Percentiles rank a stretch among this genome's conserved stretches.
phyloP scores from a whole-genome alignment of 768 basidiomycete genomes.

The Mycena kentingensis region DNA sequence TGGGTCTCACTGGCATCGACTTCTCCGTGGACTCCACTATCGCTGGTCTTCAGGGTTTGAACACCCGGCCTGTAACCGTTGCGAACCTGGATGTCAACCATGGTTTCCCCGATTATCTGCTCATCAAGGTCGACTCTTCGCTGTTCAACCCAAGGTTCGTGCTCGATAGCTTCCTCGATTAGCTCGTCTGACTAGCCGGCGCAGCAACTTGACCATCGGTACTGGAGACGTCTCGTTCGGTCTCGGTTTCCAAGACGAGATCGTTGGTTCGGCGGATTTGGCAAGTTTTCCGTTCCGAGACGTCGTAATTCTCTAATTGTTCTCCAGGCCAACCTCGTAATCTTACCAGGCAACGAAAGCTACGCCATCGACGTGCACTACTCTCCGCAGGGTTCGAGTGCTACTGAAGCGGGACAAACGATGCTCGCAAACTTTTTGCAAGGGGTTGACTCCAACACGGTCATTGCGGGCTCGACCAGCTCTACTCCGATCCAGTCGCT shows the following conservation, averaged over 20 bases:
- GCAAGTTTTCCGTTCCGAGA: constrained; percentile 31
- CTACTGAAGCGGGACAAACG: constrained; percentile 51
- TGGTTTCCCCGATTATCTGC: constrained; percentile 65
- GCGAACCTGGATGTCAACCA: constrained; percentile 64
- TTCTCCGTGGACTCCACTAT: constrained; percentile 63
- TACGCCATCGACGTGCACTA: constrained; percentile 69
- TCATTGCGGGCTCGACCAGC: constrained; percentile 54
- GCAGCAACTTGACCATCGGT: constrained; percentile 49
- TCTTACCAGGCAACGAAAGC: constrained; percentile 56
- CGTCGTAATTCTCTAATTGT: constrained; percentile 6
- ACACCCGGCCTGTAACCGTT: constrained; percentile 57
- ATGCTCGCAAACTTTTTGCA: constrained; percentile 72
- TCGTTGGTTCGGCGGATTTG: constrained; percentile 61
- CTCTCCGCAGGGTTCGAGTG: constrained; percentile 52
- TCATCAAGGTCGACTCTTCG: constrained; percentile 63
- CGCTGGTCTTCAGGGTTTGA: constrained; percentile 64
- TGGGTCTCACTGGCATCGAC: constrained; percentile 56
- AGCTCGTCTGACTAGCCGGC: not conserved
- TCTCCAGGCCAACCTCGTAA: constrained; percentile 51
- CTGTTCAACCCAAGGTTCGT: constrained; percentile 67
- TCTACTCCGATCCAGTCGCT: constrained; percentile 66
- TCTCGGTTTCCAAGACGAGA: constrained; percentile 56
- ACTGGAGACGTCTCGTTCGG: constrained; percentile 66
- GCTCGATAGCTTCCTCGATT: constrained; percentile 20
- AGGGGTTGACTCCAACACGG: constrained; percentile 55